Conservation (phyloP, 805 yeast genomes). For the Komagataella populi region DNA sequence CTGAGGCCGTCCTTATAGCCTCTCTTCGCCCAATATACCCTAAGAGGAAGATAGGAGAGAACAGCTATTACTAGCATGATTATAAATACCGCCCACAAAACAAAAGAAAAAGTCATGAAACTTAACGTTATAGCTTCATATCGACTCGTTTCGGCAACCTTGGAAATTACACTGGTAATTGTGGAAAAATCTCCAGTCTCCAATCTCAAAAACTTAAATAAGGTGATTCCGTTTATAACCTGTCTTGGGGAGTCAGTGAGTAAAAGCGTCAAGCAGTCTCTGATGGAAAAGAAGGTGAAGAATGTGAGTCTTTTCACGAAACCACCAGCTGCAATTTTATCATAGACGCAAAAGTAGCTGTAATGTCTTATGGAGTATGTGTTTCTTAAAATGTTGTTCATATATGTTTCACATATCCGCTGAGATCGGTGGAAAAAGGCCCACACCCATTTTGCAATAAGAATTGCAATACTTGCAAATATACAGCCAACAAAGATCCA, state of each 20-base stretch:
- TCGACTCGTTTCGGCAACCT: slow-evolving; percentile 46
- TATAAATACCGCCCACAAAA: slow-evolving; percentile 61
- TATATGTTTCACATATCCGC: slow-evolving; percentile 57
- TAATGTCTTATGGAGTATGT: slow-evolving; percentile 45
- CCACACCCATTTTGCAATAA: slow-evolving; percentile 41
- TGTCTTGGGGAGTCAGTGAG: slow-evolving; percentile 84
- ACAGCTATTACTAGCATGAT: slow-evolving; percentile 41
- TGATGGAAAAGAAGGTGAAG: slow-evolving; percentile 48
- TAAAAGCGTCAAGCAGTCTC: slow-evolving; percentile 42
- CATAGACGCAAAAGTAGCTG: slow-evolving; percentile 59
- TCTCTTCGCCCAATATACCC: slow-evolving; percentile 23
- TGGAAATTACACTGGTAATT: slow-evolving; percentile 19
- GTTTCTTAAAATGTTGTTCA: slow-evolving; percentile 48
- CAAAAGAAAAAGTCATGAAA: slow-evolving; percentile 62
- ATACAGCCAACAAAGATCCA: slow-evolving; percentile 81
- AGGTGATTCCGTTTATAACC: slow-evolving; percentile 66
- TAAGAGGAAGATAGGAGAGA: slow-evolving; percentile 34
- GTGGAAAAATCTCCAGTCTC: slow-evolving; percentile 14
- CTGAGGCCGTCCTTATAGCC: slow-evolving; percentile 31
- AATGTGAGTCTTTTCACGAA: slow-evolving; percentile 58
- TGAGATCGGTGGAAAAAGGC: slow-evolving; percentile 48
- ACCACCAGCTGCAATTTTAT: slow-evolving; percentile 51
- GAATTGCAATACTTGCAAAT: slow-evolving; percentile 46
- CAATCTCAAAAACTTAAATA: slow-evolving; percentile 35
- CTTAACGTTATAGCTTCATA: slow-evolving; percentile 61